These are phyloP conservation scores for Atractiella rhizophila DNA, from an alignment of 768 basidiomycete genomes.

Conservation along the genomic window DNA sequence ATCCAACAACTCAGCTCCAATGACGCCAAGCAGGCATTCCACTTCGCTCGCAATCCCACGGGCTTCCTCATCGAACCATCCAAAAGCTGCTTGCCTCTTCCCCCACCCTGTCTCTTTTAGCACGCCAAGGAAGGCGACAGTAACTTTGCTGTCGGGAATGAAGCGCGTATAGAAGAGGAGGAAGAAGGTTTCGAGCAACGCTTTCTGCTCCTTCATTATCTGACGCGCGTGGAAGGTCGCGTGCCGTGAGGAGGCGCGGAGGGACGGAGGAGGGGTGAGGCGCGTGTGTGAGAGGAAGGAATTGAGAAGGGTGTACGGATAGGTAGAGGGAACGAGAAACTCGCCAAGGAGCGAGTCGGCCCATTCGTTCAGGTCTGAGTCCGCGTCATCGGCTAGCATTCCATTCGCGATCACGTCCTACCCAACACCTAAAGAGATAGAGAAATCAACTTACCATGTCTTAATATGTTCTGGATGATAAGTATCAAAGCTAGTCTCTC, in stretches of 20 bases:
- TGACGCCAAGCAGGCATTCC: conserved; percentile 25
- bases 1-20: conserved; percentile 44
- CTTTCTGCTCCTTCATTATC: conserved; percentile 38
- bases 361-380: too few species aligned
- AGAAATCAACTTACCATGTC: too few species aligned
- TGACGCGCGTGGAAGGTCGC: conserved; percentile 19
- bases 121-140: conserved; percentile 37
- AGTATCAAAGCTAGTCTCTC: too few species aligned
- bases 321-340: conserved; percentile 31
- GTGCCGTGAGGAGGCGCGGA: conserved; percentile 35
- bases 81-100: conserved; percentile 34
- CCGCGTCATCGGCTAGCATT: too few species aligned
- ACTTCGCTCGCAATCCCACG: conserved; percentile 35
- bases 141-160: conserved; percentile 36
- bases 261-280: conserved; percentile 28
- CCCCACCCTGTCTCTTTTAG: conserved; percentile 43
- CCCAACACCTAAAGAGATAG: too few species aligned
- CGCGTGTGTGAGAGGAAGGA: conserved; percentile 29
- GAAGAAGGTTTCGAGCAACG: conserved; percentile 60
- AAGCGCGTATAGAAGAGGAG: conserved; percentile 61
- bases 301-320: conserved; percentile 33
- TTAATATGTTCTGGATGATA: too few species aligned
- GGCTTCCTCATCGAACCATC: conserved; percentile 42
- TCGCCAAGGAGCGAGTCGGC: too few species aligned
- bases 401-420: too few species aligned